Base-by-base conservation (phyloP, 441 rosid genomes). In the Populus trichocarpa region DNA sequence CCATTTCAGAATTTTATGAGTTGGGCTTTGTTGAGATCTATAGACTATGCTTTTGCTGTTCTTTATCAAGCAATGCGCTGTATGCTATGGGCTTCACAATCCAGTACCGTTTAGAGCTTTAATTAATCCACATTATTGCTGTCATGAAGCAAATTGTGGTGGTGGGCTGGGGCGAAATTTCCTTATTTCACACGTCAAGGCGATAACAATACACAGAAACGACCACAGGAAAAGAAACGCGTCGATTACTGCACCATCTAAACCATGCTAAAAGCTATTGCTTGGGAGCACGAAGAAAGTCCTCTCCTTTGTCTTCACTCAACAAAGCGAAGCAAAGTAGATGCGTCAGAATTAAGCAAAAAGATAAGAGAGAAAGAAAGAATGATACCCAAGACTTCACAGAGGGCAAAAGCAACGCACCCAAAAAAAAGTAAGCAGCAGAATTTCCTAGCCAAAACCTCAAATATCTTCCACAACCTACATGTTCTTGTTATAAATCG, bases 341-440 rank as follows among this genome's bases (percentile, higher is more conserved):
- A 36, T 65, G 77, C 53, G 25, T 69, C 50, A n/a, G 33, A 32
- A 32, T 6, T 35, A 18, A 33, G 67, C 8, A 23, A 72, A 79
- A 78, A 70, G 64, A 35, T 22, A 10, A 32, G 20, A 14, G 57
- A 42, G 50, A 12, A 12, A 12, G 50, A 53, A 71, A 73, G 78
- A 78, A 82, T 72, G 75, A 88, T 86, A 70, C 86, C 57, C 89
- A 7, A 16, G 35, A 53, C 81, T 75, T 33, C 70, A 35, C 77
- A 25, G 8, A 28, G 35, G 76, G 88, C 85, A 42, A 80, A 84
- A 80, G 88, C 79, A 88, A 86, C 82, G 90, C 63, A 88, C 79
- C 86, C 69, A 65, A 46, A 23, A 26, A 67, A 74, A 67, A 14
- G 57, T 46, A 46, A 14, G 80, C 10, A 33, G 5, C 12, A 65